phyloP scores from a whole-genome alignment of 2,329 filamentous ascomycete species.

The Fusarium penzigii region DNA sequence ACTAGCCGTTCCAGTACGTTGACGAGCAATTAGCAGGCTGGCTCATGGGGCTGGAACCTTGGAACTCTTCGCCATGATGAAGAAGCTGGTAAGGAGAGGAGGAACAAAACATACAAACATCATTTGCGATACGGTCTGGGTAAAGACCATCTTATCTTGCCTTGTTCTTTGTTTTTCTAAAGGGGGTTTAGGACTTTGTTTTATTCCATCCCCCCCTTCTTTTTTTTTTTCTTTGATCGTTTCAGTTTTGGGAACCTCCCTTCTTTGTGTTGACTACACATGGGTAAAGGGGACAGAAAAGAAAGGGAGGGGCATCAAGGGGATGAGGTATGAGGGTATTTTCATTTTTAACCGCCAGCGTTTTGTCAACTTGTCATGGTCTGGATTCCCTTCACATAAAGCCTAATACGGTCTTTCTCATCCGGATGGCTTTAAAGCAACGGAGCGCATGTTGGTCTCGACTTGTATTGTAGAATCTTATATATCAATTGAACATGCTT shows the following conservation, averaged over 20 bases:
- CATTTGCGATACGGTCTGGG: background rate
- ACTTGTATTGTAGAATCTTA: background rate
- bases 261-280: background rate
- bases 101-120: background rate
- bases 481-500: background rate
- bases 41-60: too few species aligned
- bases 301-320: background rate
- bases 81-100: background rate
- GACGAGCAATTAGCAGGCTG: constrained; percentile 5
- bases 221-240: background rate
- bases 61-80: background rate
- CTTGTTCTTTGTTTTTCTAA: background rate
- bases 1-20: constrained; percentile 18
- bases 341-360: background rate
- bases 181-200: background rate
- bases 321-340: background rate
- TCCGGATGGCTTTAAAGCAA: background rate
- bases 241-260: too few species aligned
- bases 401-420: background rate
- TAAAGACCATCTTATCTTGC: background rate
- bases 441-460: background rate
- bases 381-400: background rate
- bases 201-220: background rate
- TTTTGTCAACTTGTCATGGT: background rate
- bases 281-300: background rate